Percentiles rank a stretch among this genome's conserved stretches.
Evolutionary conservation across 495 filamentous ascomycete genomes (phyloP).

Genomic region (Lophium mytilinum): DNA sequence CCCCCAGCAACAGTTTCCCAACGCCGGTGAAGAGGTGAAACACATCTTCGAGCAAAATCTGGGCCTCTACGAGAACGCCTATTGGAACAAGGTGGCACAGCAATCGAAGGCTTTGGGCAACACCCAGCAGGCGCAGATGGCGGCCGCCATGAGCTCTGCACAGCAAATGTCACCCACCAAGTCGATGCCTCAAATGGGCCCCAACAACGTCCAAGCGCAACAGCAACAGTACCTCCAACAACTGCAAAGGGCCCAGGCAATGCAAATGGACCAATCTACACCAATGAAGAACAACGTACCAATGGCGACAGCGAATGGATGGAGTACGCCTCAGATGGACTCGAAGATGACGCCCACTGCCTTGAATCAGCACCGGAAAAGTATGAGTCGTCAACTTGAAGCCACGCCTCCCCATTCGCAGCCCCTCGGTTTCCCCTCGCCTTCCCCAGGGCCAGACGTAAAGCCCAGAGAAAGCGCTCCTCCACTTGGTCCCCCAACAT

Average conservation of each 20-base stretch:
- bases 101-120: conserved; percentile 2
- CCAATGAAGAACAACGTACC: conserved; percentile 18
- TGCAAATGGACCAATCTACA: conserved; percentile 24
- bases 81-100: conserved; percentile 4
- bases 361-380: conserved; percentile 40
- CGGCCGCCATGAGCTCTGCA: conserved; percentile 34
- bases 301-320: conserved; percentile 15
- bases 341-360: conserved; percentile 2
- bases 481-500: conserved; percentile 24
- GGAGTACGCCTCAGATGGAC: conserved; percentile 22
- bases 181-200: conserved; percentile 39
- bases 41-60: conserved; percentile 68
- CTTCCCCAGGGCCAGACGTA: conserved; percentile 5
- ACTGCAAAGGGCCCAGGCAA: conserved; percentile 29
- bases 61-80: conserved; percentile 51
- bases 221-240: conserved; percentile 35
- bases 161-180: conserved; percentile 39
- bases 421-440: conserved; percentile 2
- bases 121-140: conserved; percentile 30
- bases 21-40: conserved; percentile 59
- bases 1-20: conserved; percentile 53
- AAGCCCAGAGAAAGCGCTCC: not conserved
- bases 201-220: conserved; percentile 30
- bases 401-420: conserved; percentile 25
- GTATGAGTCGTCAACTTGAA: conserved; percentile 34